Conservation (phyloP, 257 asterid genomes). For the Misopates orontium region DNA sequence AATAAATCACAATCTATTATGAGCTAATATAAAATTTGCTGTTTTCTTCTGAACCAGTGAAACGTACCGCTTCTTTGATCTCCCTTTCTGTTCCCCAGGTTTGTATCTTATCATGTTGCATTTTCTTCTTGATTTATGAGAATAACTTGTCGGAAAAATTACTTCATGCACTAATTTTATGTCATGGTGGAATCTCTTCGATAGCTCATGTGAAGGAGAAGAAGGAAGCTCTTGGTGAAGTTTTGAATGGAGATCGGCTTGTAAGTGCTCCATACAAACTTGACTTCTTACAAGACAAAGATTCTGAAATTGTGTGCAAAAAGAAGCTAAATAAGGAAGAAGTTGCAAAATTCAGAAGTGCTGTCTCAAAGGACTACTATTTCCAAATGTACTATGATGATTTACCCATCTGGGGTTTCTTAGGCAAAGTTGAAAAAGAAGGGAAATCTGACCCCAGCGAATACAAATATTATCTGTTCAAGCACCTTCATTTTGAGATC, state of each 20-base stretch:
- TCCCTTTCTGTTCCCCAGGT: slow-evolving; percentile 75
- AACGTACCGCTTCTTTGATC: slow-evolving; percentile 73
- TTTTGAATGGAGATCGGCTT: slow-evolving; percentile 66
- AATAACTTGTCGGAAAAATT: background rate
- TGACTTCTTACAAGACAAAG: slow-evolving; percentile 63
- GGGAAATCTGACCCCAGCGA: slow-evolving; percentile 61
- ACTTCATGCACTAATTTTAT: background rate
- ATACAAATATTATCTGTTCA: slow-evolving; percentile 60
- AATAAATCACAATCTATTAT: no score
- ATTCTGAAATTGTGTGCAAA: slow-evolving; percentile 54
- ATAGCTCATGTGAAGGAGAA: slow-evolving; percentile 52
- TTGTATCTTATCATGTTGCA: slow-evolving; percentile 18
- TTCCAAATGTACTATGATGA: slow-evolving; percentile 87
- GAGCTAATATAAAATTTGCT: background rate
- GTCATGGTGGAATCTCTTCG: background rate
- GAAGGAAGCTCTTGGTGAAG: slow-evolving; percentile 74
- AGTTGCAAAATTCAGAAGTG: slow-evolving; percentile 55
- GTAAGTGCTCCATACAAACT: slow-evolving; percentile 74
- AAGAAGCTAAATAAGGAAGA: slow-evolving; percentile 52
- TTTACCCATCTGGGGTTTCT: slow-evolving; percentile 78
- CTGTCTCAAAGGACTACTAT: slow-evolving; percentile 71
- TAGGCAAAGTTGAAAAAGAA: slow-evolving; percentile 71
- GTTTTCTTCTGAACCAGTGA: slow-evolving; percentile 39
- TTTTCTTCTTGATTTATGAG: slow-evolving; percentile 19
- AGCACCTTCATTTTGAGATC: slow-evolving; percentile 68